These are phyloP conservation scores for Entomophthora muscae DNA, from an alignment of 371 early-diverging fungal genomes.

Conservation along the genomic window DNA sequence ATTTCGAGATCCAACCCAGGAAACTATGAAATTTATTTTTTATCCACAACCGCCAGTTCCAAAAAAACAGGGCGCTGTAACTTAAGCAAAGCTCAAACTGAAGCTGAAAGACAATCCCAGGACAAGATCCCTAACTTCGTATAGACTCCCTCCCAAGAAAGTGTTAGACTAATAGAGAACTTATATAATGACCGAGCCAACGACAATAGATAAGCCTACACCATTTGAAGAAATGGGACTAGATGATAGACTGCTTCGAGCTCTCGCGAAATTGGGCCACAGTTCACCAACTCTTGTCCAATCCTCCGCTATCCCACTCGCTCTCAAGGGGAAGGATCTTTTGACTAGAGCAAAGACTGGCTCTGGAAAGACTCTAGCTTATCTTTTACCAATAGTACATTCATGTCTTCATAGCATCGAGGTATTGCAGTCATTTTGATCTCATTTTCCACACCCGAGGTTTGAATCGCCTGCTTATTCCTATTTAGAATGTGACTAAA, in stretches of 20 bases:
- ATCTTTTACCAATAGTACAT: constrained; percentile 86
- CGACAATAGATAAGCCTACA: not conserved
- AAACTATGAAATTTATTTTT: too few relatives aligned
- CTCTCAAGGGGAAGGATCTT: constrained; percentile 88
- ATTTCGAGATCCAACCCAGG: too few relatives aligned
- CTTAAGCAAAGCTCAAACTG: too few relatives aligned
- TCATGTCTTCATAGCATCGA: constrained; percentile 58
- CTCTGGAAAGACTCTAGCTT: constrained; percentile 97
- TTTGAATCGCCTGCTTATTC: too few relatives aligned
- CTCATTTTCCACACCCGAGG: too few relatives aligned
- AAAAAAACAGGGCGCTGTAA: too few relatives aligned
- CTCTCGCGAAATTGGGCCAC: constrained; percentile 60
- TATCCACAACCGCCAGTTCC: too few relatives aligned
- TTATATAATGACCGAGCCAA: not conserved
- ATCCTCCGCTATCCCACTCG: constrained; percentile 82
- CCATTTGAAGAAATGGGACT: constrained; percentile 24
- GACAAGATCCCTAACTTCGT: too few relatives aligned
- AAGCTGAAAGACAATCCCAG: too few relatives aligned
- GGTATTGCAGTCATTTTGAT: too few relatives aligned
- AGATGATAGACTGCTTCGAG: constrained; percentile 72
- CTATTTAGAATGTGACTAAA: not conserved
- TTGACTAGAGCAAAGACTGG: constrained; percentile 98
- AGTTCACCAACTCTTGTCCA: constrained; percentile 88
- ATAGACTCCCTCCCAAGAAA: too few relatives aligned
- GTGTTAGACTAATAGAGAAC: too few relatives aligned